phyloP scores from a whole-genome alignment of 2,329 filamentous ascomycete species.

The Alternaria arbusti region DNA sequence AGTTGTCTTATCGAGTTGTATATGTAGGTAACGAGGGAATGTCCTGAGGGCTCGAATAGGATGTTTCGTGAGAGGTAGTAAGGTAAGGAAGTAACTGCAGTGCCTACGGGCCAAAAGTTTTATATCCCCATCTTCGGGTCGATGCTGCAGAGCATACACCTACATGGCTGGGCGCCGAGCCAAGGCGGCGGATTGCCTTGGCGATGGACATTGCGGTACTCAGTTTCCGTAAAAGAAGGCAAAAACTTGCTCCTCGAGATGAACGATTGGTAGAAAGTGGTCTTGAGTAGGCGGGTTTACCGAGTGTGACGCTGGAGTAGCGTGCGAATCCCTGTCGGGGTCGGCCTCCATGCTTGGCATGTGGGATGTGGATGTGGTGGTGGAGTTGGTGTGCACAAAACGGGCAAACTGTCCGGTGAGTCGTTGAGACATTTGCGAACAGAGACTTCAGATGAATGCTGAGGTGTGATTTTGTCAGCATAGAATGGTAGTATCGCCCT shows the following conservation, averaged over 20 bases:
- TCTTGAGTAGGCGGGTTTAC: neutral
- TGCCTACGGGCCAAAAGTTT: slow-evolving; percentile 5
- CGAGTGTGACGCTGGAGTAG: slow-evolving; percentile 7
- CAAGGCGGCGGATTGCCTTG: slow-evolving; percentile 34
- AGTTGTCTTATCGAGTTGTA: neutral
- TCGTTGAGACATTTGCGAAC: neutral
- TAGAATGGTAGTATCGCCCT: no score
- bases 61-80: slow-evolving; percentile 7
- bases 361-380: slow-evolving; percentile 3
- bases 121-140: slow-evolving; percentile 13
- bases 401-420: neutral
- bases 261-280: slow-evolving; percentile 8
- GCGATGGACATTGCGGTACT: slow-evolving; percentile 36
- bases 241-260: slow-evolving; percentile 10
- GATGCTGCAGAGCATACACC: slow-evolving; percentile 1
- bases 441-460: neutral
- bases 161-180: slow-evolving; percentile 21
- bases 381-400: slow-evolving; percentile 3
- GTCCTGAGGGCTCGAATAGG: neutral
- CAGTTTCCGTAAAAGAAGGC: slow-evolving; percentile 17
- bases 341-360: slow-evolving; percentile 1
- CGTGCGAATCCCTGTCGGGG: slow-evolving; percentile 10
- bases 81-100: neutral
- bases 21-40: neutral
- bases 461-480: neutral